Percentiles rank a stretch among this genome's conserved stretches.
Evolutionary conservation across 345 rosid genomes (phyloP).

Genomic region (Brassica napus): Da-Ae NC_063445.1:18933001-18933500

Average conservation of each 20-base stretch:
- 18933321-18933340: too few relatives aligned
- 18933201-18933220: background rate
- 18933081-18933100: background rate
- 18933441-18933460: too few relatives aligned
- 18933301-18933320: too few relatives aligned
- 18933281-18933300: background rate
- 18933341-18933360: too few relatives aligned
- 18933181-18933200: background rate
- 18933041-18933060: background rate
- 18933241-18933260: background rate
- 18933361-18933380: too few relatives aligned
- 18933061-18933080: background rate
- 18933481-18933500: too few relatives aligned
- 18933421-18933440: too few relatives aligned
- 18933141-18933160: background rate
- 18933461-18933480: too few relatives aligned
- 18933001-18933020: background rate
- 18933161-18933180: background rate
- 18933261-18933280: background rate
- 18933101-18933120: background rate
- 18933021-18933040: background rate
- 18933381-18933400: too few relatives aligned
- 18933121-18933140: background rate
- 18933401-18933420: too few relatives aligned
- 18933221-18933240: background rate